Conservation (phyloP, 768 basidiomycete genomes). For the Xanthoconium stramineum region DNA sequence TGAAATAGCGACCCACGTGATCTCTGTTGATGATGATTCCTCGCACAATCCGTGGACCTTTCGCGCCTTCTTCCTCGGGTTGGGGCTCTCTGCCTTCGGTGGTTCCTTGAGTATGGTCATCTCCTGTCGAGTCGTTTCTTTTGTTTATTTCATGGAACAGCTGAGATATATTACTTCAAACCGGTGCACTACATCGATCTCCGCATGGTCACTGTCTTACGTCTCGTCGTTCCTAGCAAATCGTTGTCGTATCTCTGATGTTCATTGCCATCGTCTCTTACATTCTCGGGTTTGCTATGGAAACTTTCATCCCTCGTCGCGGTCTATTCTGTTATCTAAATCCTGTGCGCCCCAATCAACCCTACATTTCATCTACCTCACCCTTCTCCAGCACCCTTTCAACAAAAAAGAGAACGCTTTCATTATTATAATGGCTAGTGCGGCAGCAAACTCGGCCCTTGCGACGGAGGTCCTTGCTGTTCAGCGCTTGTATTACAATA, state of each 20-base stretch:
- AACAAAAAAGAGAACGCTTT: constrained; percentile 61
- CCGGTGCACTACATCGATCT: constrained; percentile 33
- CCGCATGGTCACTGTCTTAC: background rate
- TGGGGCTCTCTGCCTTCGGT: constrained; percentile 51
- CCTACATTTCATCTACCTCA: background rate
- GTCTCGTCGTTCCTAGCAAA: constrained; percentile 39
- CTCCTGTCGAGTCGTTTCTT: background rate
- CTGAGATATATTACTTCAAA: constrained; percentile 62
- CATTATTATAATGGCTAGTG: constrained; percentile 55
- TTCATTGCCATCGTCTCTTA: constrained; percentile 52
- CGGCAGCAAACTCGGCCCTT: constrained; percentile 51
- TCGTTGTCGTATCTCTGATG: constrained; percentile 48
- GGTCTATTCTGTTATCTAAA: constrained; percentile 51
- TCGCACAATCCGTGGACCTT: constrained; percentile 17
- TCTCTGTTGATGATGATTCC: background rate
- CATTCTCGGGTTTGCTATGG: constrained; percentile 46
- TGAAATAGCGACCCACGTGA: background rate
- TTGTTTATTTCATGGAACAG: constrained; percentile 23
- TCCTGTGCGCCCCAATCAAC: constrained; percentile 31
- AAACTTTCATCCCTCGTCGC: constrained; percentile 42
- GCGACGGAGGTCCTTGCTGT: constrained; percentile 54
- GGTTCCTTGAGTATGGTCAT: constrained; percentile 42
- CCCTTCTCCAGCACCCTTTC: constrained; percentile 45
- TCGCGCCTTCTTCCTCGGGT: constrained; percentile 47
- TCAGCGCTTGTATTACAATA: constrained; percentile 51